Base-by-base conservation (phyloP, 352 stramenopile genomes). In the Elongisporangium prolatum region DNA sequence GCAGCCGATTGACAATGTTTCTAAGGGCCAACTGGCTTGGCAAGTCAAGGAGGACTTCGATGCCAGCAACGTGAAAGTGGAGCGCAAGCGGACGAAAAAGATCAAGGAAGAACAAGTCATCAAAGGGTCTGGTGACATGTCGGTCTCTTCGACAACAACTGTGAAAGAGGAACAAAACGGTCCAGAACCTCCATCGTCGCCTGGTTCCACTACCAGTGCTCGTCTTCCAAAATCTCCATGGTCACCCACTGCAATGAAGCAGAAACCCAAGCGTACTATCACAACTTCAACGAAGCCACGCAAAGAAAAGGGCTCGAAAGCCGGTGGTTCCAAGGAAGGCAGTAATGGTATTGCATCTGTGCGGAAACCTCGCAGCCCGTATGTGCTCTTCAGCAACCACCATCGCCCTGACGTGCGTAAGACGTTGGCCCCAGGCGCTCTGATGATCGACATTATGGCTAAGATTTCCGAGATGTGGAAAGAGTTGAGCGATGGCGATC, bases 171-270 rank as follows among this genome's bases (percentile, higher is more conserved):
- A 71, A 16, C 49, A 53, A 8, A 34, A 34, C 24, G 24, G 24
- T 8, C 7, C 24, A 34, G 50, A 14, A 16, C 22, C n/a, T 14
- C 61, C 53, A 10, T 70, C 56, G 21, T 48, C 66, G 11, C 56
- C 16, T 5, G 48, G 9, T 34, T 28, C 20, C 9, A 40, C 28
- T 13, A 40, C 28, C 28, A 40, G 14, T 40, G 28, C 18, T 38
- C 80, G 79, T 14, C 28, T 90, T 7, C 78, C 80, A 1, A 76
- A 84, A 54, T 86, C 74, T 2, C 76, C 78, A 21, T 89, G 78
- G 79, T 89, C 78, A 3, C 78, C 78, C 9, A 85, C 73, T 0
- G 79, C 77, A 0, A 88, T 90, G 80, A 90, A 90, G 55, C 77
- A 84, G 44, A 63, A 75, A 21, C 57, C 65, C 18, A 63, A 64